Evolutionary conservation across 805 yeast species (phyloP).

Genomic region (Schwanniomyces pseudopolymorphus): DNA sequence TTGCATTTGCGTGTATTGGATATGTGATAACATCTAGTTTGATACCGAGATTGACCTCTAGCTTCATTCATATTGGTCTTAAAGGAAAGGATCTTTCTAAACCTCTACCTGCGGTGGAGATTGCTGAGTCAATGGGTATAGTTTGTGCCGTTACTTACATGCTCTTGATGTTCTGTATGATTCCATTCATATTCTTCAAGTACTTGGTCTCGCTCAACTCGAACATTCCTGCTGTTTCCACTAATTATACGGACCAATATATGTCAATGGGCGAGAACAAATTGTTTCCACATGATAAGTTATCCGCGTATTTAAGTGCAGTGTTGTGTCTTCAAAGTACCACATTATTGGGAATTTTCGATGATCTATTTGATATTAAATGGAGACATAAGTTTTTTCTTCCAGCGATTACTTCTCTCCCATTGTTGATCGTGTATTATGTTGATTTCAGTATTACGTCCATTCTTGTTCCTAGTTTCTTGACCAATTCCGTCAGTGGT

Average conservation of each 20-base stretch:
- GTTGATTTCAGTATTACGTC: constrained; percentile 92
- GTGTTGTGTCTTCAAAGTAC: constrained; percentile 81
- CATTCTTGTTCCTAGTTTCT: constrained; percentile 74
- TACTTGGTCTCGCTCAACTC: constrained; percentile 54
- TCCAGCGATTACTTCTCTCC: constrained; percentile 93
- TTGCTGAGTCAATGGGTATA: constrained; percentile 94
- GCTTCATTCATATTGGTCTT: constrained; percentile 78
- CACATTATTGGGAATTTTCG: constrained; percentile 82
- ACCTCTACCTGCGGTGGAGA: constrained; percentile 54
- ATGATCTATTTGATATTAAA: constrained; percentile 91
- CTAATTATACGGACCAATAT: constrained; percentile 36
- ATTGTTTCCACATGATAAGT: constrained; percentile 74
- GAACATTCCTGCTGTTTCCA: constrained; percentile 31
- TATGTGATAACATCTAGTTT: constrained; percentile 56
- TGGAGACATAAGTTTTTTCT: constrained; percentile 97
- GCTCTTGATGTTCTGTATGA: constrained; percentile 76
- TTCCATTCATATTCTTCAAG: constrained; percentile 84
- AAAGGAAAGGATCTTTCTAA: constrained; percentile 84
- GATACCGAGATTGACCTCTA: constrained; percentile 66
- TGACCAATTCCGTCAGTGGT: constrained; percentile 38
- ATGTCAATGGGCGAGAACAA: constrained; percentile 26
- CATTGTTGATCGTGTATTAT: constrained; percentile 85
- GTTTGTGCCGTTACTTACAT: constrained; percentile 80
- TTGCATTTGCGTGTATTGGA: constrained; percentile 70
- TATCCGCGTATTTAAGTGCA: constrained; percentile 85